Evolutionary conservation across 768 basidiomycete genomes (phyloP).

Genomic region (Russula lepida): DNA sequence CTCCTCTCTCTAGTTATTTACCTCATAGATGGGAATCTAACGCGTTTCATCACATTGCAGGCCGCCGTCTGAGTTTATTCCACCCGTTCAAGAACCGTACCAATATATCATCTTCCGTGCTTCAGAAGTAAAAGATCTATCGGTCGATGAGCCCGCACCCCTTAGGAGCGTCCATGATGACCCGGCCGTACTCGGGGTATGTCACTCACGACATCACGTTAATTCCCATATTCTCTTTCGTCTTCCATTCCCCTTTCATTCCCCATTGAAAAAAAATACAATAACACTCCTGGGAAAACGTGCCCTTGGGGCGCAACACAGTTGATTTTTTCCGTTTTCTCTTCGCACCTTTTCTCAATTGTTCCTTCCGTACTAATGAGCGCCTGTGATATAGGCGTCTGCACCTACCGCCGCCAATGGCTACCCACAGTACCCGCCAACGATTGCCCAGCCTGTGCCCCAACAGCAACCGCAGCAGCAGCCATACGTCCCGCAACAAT

Average conservation of each 20-base stretch:
- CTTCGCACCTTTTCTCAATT: slow-evolving; percentile 20
- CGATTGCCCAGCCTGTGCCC: slow-evolving; percentile 22
- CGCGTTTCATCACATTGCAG: slow-evolving; percentile 34
- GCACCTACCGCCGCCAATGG: slow-evolving; percentile 32
- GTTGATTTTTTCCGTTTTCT: slow-evolving; percentile 56
- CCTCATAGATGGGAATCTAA: slow-evolving; percentile 4
- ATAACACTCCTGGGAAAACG: slow-evolving; percentile 40
- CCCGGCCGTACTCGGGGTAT: slow-evolving; percentile 74
- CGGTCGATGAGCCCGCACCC: slow-evolving; percentile 59
- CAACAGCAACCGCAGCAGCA: slow-evolving; percentile 21
- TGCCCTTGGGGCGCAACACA: slow-evolving; percentile 38
- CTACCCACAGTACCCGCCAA: slow-evolving; percentile 22
- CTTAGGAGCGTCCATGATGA: slow-evolving; percentile 68
- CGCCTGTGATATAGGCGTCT: slow-evolving; percentile 35
- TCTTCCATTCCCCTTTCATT: slow-evolving; percentile 2
- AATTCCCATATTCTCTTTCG: slow-evolving; percentile 13
- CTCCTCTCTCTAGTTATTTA: neutral
- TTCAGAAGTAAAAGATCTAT: slow-evolving; percentile 83
- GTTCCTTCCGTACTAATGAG: slow-evolving; percentile 5
- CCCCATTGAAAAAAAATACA: slow-evolving; percentile 33
- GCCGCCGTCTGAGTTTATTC: slow-evolving; percentile 69
- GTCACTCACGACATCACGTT: slow-evolving; percentile 24
- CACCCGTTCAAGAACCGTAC: slow-evolving; percentile 76
- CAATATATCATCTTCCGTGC: slow-evolving; percentile 88
- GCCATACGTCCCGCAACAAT: slow-evolving; percentile 21